Base-by-base conservation (phyloP, 2,329 filamentous ascomycete species). In the Calonectria multiphialidica region DNA sequence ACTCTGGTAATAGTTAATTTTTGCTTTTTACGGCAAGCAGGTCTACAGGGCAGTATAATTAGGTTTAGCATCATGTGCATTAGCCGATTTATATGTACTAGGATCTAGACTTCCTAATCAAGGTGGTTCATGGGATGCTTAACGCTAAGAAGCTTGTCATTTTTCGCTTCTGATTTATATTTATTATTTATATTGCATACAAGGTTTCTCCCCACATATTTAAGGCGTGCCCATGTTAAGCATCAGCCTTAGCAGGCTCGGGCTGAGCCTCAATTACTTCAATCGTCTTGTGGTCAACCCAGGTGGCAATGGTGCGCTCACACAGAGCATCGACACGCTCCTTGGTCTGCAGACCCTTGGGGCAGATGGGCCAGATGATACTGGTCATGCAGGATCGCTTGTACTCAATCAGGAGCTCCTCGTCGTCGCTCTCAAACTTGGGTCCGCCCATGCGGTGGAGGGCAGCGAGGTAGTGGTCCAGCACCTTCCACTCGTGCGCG, bases 401-500 rank as follows among this genome's bases (percentile, higher is more conserved):
- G 28, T 45, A 62, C 57, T 62, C 57, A 16, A 62, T 45, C 40
- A 45, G 28, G 1, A 62, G 37, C 40, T 62, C 57, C 40, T 62
- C 57, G 28, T 62, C 57, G 18, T 62, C 5, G 40, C 25, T 37
- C 37, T 62, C 57, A 47, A 76, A 74, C 35, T 40, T 70, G 16
- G 75, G 75, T 1, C 72, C 75, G 3, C 75, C 74, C n/a, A 76
- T 45, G 67, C 49, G 42, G 18, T 77, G 64, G 1, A 77, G 42
- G 0, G 71, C 59, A 25, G 74, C 75, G 1, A 77, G 75, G 16
- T 77, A 77, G 45, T 77, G 75, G 2, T 77, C 75, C 0, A 77
- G 21, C 1, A 77, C 73, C 5, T 74, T 81, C 79, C 82, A 81
- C 75, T 86, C 84, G 40, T 84, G 81, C 6, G 77, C 77, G 23